phyloP scores from a whole-genome alignment of 352 stramenopile species.

The Phytophthora crassamura region DNA sequence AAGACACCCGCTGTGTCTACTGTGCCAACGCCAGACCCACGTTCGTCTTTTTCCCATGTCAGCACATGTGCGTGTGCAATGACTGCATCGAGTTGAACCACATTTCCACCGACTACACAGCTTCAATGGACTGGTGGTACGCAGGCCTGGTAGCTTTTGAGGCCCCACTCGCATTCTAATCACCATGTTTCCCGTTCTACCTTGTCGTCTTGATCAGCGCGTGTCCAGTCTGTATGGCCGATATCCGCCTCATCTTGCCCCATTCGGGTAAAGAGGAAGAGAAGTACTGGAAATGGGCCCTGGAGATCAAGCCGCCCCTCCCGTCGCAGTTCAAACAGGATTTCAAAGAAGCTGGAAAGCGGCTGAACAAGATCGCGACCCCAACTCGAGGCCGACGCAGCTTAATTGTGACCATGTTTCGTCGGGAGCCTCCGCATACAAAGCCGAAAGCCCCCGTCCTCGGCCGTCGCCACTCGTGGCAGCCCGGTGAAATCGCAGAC shows the following conservation, averaged over 20 bases:
- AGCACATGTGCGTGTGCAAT: slow-evolving; percentile 75
- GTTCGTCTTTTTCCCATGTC: slow-evolving; percentile 44
- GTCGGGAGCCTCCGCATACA: background rate
- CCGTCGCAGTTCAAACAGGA: slow-evolving; percentile 56
- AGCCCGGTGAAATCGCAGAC: slow-evolving; percentile 23
- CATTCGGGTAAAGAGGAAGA: slow-evolving; percentile 61
- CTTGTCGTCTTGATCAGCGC: slow-evolving; percentile 31
- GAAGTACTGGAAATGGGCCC: slow-evolving; percentile 70
- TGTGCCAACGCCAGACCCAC: slow-evolving; percentile 41
- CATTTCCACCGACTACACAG: slow-evolving; percentile 40
- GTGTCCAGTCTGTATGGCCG: slow-evolving; percentile 67
- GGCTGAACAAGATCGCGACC: slow-evolving; percentile 17
- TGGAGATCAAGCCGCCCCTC: slow-evolving; percentile 55
- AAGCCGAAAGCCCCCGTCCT: slow-evolving; percentile 16
- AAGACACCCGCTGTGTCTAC: slow-evolving; percentile 51
- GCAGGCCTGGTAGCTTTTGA: background rate
- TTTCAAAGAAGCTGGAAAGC: slow-evolving; percentile 21
- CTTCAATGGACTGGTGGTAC: slow-evolving; percentile 46
- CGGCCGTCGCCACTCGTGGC: slow-evolving; percentile 29
- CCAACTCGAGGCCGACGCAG: slow-evolving; percentile 7
- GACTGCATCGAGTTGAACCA: slow-evolving; percentile 51
- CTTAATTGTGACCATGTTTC: slow-evolving; percentile 27
- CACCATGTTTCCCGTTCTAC: no score
- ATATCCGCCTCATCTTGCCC: slow-evolving; percentile 69
- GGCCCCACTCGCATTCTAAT: background rate